These are phyloP conservation scores for Protomyces arabidopsidicola DNA, from an alignment of 1,139 yeast genomes.

Conservation along the genomic window DNA sequence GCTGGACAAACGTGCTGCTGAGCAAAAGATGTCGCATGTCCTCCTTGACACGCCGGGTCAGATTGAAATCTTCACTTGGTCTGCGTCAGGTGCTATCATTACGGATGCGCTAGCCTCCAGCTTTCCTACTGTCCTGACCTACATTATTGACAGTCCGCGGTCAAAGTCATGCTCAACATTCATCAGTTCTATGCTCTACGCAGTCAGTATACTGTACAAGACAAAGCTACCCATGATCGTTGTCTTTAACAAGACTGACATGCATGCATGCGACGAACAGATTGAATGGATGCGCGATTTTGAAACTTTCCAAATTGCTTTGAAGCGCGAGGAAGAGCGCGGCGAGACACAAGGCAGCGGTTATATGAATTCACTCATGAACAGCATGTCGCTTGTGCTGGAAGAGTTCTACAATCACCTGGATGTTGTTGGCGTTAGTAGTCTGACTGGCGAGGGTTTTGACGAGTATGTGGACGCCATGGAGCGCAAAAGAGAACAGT, in stretches of 20 bases:
- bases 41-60: constrained; percentile 98
- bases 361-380: constrained; percentile 88
- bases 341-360: constrained; percentile 58
- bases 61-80: constrained; percentile 55
- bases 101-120: constrained; percentile 96
- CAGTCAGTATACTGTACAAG: constrained; percentile 92
- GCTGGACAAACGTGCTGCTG: constrained; percentile 66
- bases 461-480: constrained; percentile 82
- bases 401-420: constrained; percentile 93
- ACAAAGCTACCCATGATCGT: constrained; percentile 95
- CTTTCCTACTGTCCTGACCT: constrained; percentile 92
- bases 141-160: constrained; percentile 94
- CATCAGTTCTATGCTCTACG: constrained; percentile 96
- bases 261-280: constrained; percentile 51
- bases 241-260: constrained; percentile 94
- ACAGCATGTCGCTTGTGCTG: constrained; percentile 90
- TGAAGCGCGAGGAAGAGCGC: constrained; percentile 56
- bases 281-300: constrained; percentile 99
- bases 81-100: constrained; percentile 93
- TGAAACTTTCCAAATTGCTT: constrained; percentile 79
- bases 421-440: constrained; percentile 85
- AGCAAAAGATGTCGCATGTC: constrained; percentile 47
- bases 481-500: constrained; percentile 82
- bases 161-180: constrained; percentile 92
- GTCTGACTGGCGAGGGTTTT: constrained; percentile 90